Base-by-base conservation (phyloP, 352 stramenopile species). In the Phytophthora citricola region DNA sequence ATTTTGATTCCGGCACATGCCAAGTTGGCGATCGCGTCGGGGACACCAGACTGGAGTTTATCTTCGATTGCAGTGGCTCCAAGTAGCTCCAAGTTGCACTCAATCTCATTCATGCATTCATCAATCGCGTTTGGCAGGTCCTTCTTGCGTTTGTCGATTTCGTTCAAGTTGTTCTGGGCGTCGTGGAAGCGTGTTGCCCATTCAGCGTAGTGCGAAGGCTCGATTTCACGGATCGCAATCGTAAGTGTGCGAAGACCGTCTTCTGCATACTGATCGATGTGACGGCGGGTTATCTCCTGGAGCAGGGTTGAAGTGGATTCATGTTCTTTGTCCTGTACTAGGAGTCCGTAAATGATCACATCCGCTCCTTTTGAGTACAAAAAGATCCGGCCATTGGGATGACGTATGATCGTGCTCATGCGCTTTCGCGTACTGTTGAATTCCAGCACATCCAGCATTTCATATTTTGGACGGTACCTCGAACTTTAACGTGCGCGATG, bases 1-100 rank as follows among this genome's bases (percentile, higher is more conserved):
- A 98, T 91, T 63, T 97, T 96, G 31, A 98, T 93, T 2, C 94
- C 92, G 2, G 92, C 94, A 10, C 66, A 75, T 1, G 85, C 78
- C 6, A 98, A 75, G 40, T 92, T 85, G 8, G 83, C 83, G 11
- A 98, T 97, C 29, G 90, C 81, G 31, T 97, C 83, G 0, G 90
- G 90, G 0, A 98, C 94, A 27, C 91, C 94, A 47, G 88, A 77
- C 65, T 98, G 94, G 14, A 98, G 76, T 58, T 97, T 95, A 67
- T 98, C 94, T 71, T 98, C 94, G 51, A 98, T 98, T 20, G 92
- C 94, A 3, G 91, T 98, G 0, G 93, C 89, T 5, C 94, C 94
- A 7, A 98, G 77, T 5, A 97, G 79, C 24, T 85, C 78, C 38
- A 98, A 69, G 26, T 95, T 71, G 9, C 64, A 76, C 65, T 98